Percentiles rank a stretch among this genome's conserved stretches.
Evolutionary conservation across 208 protist species (phyloP).

Genomic region (Crithidia expoeki): DNA sequence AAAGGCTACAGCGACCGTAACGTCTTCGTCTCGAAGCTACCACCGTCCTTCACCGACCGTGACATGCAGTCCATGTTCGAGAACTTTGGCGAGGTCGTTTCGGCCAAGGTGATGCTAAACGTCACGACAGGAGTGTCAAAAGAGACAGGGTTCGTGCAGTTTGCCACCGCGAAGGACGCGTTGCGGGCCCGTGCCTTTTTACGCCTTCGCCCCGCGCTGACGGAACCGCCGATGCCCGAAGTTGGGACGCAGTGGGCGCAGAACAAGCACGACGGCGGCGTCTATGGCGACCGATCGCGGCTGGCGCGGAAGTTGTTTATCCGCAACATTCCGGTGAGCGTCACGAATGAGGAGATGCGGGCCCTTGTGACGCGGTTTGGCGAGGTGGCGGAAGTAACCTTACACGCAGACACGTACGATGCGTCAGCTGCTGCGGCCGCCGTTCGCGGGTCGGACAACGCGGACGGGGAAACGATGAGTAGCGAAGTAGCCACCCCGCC

Average conservation of each 20-base stretch:
- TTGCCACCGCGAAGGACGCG: conserved; percentile 14
- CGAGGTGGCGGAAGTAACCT: conserved; percentile 43
- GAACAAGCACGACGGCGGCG: conserved; percentile 68
- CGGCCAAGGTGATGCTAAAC: conserved; percentile 55
- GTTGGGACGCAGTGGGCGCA: conserved; percentile 71
- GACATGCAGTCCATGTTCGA: conserved; percentile 40
- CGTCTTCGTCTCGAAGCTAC: conserved; percentile 52
- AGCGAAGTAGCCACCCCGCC: neutral
- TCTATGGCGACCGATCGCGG: conserved; percentile 57
- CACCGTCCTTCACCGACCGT: conserved; percentile 35
- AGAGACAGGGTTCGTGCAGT: conserved; percentile 58
- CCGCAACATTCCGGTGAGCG: conserved; percentile 68
- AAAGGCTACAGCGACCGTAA: conserved; percentile 43
- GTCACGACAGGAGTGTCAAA: conserved; percentile 52
- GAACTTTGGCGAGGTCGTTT: conserved; percentile 39
- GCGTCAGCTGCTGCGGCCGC: neutral
- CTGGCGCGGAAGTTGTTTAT: conserved; percentile 79
- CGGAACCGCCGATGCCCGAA: conserved; percentile 28
- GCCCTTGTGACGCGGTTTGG: conserved; percentile 47
- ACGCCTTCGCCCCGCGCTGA: conserved; percentile 14
- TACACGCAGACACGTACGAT: conserved; percentile 70
- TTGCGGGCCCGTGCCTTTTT: conserved; percentile 20
- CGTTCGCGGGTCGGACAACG: neutral
- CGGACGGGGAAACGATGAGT: neutral
- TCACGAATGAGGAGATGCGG: conserved; percentile 41